These are phyloP conservation scores for Ganoderma sinense DNA, from an alignment of 1,284 basidiomycete genomes.

Conservation along the genomic window DNA sequence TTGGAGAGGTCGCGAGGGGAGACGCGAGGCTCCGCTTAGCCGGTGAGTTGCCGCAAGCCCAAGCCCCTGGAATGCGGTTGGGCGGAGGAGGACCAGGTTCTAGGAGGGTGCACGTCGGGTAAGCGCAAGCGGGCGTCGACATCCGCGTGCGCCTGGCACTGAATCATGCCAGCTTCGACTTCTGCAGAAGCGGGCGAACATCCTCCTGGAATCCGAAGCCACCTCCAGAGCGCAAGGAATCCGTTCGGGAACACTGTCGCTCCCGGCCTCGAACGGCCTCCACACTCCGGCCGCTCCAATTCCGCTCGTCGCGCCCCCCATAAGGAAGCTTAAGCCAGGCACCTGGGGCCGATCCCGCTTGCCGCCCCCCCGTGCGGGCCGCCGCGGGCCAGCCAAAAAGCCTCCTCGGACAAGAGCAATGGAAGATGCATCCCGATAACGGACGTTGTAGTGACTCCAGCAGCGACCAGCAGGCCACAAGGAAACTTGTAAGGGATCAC, in stretches of 20 bases:
- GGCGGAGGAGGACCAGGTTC: no score
- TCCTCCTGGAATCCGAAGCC: neutral
- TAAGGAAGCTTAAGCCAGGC: neutral
- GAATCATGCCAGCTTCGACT: neutral
- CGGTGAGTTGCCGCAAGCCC: neutral
- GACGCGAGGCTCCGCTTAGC: constrained; percentile 1
- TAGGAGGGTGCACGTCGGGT: neutral
- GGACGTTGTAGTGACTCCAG: neutral
- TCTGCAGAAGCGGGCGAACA: neutral
- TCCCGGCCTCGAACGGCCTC: neutral
- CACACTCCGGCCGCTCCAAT: neutral
- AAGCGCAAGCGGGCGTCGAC: neutral
- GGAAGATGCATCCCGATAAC: neutral
- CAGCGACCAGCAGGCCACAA: neutral
- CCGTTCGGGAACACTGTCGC: neutral
- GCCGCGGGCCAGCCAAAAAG: neutral
- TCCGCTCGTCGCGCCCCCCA: neutral
- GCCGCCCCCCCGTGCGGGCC: neutral
- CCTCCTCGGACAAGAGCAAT: neutral
- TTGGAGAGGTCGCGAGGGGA: neutral
- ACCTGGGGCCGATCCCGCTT: neutral
- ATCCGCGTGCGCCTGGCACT: neutral
- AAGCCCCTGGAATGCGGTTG: neutral
- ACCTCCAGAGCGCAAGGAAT: neutral
- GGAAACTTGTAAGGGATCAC: neutral